Conservation (phyloP, 495 filamentous ascomycete species). For the Trichoderma orchidacearum region DNA sequence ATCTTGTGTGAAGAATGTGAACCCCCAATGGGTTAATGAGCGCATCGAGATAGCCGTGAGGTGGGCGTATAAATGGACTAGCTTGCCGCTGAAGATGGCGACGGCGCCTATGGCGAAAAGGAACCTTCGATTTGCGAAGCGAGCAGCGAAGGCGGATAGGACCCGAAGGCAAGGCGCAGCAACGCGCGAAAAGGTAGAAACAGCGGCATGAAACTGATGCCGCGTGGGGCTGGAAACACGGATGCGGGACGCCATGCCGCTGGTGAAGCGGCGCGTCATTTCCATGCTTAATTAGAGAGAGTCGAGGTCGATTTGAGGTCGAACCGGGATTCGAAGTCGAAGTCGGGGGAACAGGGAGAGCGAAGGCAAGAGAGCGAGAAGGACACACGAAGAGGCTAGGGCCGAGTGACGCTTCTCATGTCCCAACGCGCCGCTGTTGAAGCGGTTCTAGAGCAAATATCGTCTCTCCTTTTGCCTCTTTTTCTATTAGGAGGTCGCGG, state of each 20-base stretch:
- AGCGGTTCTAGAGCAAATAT: neutral
- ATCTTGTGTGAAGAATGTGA: neutral
- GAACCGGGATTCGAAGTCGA: neutral
- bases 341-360: neutral
- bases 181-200: neutral
- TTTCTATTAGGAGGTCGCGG: neutral
- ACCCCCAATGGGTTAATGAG: neutral
- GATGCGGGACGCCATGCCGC: neutral
- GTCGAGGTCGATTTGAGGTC: neutral
- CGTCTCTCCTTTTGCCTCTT: neutral
- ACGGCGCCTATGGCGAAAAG: neutral
- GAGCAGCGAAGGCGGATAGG: neutral
- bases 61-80: conserved; percentile 2
- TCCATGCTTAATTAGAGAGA: neutral
- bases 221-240: neutral
- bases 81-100: neutral
- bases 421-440: conserved; percentile 1
- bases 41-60: neutral
- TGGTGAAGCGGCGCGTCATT: neutral
- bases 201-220: neutral
- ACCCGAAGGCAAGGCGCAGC: neutral
- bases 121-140: neutral
- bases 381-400: neutral
- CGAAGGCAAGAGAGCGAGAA: neutral
- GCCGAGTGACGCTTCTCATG: neutral